Evolutionary conservation across 768 basidiomycete species (phyloP), one percentile per base, ranked within the genome.

Genomic region (Cystobasidium onofrii): DNA sequence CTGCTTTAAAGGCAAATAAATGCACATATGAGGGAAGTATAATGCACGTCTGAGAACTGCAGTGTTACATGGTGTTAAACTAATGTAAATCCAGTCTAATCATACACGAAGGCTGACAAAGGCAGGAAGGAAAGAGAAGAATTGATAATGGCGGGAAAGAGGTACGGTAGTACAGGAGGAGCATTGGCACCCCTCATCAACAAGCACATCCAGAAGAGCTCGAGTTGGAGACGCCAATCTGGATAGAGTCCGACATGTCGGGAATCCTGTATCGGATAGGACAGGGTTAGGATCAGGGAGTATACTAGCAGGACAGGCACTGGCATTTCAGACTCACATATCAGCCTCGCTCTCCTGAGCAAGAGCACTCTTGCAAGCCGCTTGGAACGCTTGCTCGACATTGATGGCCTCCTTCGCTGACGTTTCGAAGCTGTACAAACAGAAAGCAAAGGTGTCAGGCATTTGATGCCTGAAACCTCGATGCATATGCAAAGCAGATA

Each of bases 381-480:
- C 96, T 82, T 96, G 94, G 88, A 99, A 99, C 1, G 95, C 96
- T 81, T 98, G 95, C 81, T 99, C 96, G 69, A 99, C 96, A 79
- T 99, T 99, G 85, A 98, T 97, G 13, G 96, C 95, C 83, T 99
- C 96, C 83, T 99, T 99, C 46, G 96, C 96, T 10, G 96, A 99
- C 4, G 96, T 98, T 84, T 99, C 96, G 81, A 98, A 99, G 83
- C 70, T 72, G 70, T 39, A 29, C 6, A 9, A n/a, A 74, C 20
- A 33, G 60, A 64, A 25, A 9, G 41, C 41, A 6, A 39, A 39
- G 39, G 39, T 39, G 15, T 15, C 7, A 39, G 15, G 15, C 15
- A 39, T 6, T 39, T 39, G 15, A 39, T 6, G 39, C 39, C 39
- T 15, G 15, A n/a, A n/a, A n/a, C n/a, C n/a, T n/a, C n/a, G n/a